Conservation (phyloP, 345 rosid species). For the Rhodomyrtus tomentosa region DNA sequence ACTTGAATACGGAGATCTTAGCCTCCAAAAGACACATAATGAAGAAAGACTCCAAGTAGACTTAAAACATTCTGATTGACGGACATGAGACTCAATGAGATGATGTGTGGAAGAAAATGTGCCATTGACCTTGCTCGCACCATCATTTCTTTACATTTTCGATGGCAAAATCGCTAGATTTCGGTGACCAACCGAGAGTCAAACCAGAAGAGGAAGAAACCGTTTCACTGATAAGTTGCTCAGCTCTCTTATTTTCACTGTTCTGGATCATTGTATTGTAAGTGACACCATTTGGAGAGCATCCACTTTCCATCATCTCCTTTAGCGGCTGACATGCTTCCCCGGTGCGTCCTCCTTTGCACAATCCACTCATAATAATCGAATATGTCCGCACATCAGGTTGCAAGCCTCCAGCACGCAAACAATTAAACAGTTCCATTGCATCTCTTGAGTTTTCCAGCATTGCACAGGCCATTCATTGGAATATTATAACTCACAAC, state of each 20-base stretch:
- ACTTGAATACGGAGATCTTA: not conserved
- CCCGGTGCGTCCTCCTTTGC: not conserved
- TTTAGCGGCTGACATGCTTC: constrained; percentile 5
- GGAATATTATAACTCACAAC: constrained; percentile 13
- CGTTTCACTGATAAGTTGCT: not conserved
- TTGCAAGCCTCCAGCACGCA: not conserved
- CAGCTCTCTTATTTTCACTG: not conserved
- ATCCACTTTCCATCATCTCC: constrained; percentile 12
- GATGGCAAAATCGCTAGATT: not conserved
- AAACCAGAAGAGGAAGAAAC: not conserved
- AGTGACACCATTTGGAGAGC: not conserved
- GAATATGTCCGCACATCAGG: not conserved
- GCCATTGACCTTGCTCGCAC: not conserved
- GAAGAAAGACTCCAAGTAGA: not conserved
- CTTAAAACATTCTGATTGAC: not conserved
- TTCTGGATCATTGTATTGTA: constrained; percentile 3
- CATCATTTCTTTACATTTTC: not conserved
- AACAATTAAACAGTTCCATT: not conserved
- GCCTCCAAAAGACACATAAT: not conserved
- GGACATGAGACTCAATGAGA: not conserved
- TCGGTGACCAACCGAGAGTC: not conserved
- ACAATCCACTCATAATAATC: constrained; percentile 6
- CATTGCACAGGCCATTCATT: constrained; percentile 25
- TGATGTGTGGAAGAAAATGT: not conserved
- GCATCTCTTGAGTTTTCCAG: constrained; percentile 8